Base-by-base conservation (phyloP, 148 eudicot species). In the Nyssa sinensis region DNA sequence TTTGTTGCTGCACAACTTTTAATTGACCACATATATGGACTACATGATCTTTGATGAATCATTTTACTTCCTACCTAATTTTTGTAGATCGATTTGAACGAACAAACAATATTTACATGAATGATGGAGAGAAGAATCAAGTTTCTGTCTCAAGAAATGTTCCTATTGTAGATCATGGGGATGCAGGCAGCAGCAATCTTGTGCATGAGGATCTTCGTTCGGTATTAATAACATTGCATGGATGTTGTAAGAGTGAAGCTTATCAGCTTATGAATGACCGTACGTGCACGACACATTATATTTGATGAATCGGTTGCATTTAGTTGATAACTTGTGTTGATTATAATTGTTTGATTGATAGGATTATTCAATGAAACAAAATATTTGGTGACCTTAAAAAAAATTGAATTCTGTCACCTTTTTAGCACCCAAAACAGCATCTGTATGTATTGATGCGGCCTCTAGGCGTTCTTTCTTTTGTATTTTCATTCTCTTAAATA, bases 211-310 rank as follows among this genome's bases (percentile, higher is more conserved):
- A 59, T 58, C 74, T 74, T 69, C 83, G 77, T 65, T 44, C 81
- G 41, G 77, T 76, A 75, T 75, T 88, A 58, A 85, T 88, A 75
- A 73, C 90, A 28, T 64, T 91, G 39, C 84, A 78, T 33, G 96
- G 89, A 25, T 91, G 92, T 75, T 72, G 78, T 77, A 74, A 74
- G 53, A 86, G 91, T 72, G 92, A 88, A 61, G 96, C 96, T 67
- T 73, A 76, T 68, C 89, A 86, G 84, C 88, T 91, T 73, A 69
- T 88, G 77, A 86, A 81, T 68, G 82, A 82, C 78, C 92, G 96
- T 88, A 87, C 60, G 89, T 69, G 64, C 57, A 1, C 57, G 55
- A 49, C 34, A 53, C 64, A 23, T 58, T 33, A 64, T 32, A 23
- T 55, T n/a, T 55, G 59, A 55, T 55, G 3, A 24, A 55, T 55